Base-by-base conservation (phyloP, 1,284 basidiomycete species). In the Leccinum pachyderme region DNA sequence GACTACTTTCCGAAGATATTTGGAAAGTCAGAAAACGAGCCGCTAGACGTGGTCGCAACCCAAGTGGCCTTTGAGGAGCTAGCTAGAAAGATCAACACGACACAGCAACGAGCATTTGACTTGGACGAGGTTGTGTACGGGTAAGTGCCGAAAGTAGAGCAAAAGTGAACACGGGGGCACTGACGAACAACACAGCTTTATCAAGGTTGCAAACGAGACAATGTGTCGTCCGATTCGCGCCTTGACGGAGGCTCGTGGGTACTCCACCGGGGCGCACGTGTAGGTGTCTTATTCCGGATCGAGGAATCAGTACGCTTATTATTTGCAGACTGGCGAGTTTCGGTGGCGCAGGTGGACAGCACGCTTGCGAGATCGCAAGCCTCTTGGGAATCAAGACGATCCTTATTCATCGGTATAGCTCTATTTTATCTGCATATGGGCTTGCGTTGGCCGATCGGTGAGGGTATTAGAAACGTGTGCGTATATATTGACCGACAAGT, bases 151-250 rank as follows among this genome's bases (percentile, higher is more conserved):
- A 5, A 7, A 49, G 46, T 33, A 33, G 37, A 11, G 27, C n/a
- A 50, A 32, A 44, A 28, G 46, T 4, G 5, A 35, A 33, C 5
- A 45, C 33, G 22, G 43, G 50, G 46, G 11, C 28, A 44, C 39
- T 56, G 50, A 66, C 22, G 44, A 27, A 43, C 1, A n/a, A 13
- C 5, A 47, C 12, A 90, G 89, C 2, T 95, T 94, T 70, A 89
- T 95, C 75, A 92, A 92, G 65, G 89, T 95, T n/a, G 92, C 92
- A 11, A 95, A 94, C 60, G 92, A 94, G 74, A 92, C 91, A 0
- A 97, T 97, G 94, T 90, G 88, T 62, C 78, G 95, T 45, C 95
- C 95, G 2, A 97, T 98, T 57, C 84, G 95, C 7, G 87, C 95
- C 1, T 72, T 98, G 57, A 98, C 95, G 0, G 95, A 96, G 72